Percentiles rank a stretch among this genome's conserved stretches.
These are phyloP conservation scores for Theileria luwenshuni DNA, from an alignment of 169 alveolate genomes.

Conservation along the genomic window DNA sequence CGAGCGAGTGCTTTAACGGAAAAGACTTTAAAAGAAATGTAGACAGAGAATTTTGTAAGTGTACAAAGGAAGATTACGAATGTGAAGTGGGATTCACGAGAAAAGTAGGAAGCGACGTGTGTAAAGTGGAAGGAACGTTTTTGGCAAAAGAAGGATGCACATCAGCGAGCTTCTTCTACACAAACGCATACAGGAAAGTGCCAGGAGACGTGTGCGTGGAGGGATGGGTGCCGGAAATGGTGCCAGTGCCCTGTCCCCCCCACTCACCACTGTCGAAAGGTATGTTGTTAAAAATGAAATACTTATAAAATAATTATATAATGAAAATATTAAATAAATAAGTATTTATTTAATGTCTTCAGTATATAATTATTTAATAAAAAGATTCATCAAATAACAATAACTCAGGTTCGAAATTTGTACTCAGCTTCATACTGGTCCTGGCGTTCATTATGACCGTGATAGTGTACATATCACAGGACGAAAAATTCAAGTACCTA, in stretches of 20 bases:
- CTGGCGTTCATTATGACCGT: conserved; percentile 52
- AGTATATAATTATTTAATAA: too few relatives aligned
- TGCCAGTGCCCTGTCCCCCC: conserved; percentile 90
- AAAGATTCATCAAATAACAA: too few relatives aligned
- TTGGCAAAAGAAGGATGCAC: conserved; percentile 78
- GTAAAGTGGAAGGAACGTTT: conserved; percentile 78
- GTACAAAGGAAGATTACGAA: conserved; percentile 96
- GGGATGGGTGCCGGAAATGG: conserved; percentile 92
- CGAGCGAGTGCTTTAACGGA: conserved; percentile 96
- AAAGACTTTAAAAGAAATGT: conserved; percentile 91
- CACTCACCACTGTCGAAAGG: conserved; percentile 83
- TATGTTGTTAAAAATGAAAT: too few relatives aligned
- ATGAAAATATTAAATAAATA: too few relatives aligned
- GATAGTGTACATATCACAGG: conserved; percentile 53
- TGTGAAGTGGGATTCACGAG: conserved; percentile 95
- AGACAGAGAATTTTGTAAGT: conserved; percentile 88
- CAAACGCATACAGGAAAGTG: conserved; percentile 92
- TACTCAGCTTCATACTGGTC: conserved; percentile 42
- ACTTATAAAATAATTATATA: too few relatives aligned
- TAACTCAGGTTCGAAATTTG: conserved; percentile 50
- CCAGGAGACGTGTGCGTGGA: conserved; percentile 96
- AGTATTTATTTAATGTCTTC: too few relatives aligned
- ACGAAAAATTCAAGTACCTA: conserved; percentile 48
- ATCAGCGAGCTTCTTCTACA: conserved; percentile 73
- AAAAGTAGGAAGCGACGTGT: conserved; percentile 80